phyloP scores from a whole-genome alignment of 2,329 filamentous ascomycete species.

The Colletotrichum paranaense region DNA sequence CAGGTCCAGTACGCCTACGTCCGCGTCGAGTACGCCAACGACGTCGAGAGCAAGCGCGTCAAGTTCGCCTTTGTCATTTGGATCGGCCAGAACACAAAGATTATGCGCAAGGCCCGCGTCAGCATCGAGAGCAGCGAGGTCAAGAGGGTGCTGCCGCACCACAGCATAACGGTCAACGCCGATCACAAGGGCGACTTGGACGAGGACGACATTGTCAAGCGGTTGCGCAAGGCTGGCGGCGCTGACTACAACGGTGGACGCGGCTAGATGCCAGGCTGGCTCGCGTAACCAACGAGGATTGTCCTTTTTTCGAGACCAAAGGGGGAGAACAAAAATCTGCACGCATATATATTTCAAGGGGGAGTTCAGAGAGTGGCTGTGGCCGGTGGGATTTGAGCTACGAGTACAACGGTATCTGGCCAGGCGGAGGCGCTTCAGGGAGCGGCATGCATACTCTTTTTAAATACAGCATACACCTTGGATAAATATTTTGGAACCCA shows the following conservation, averaged over 20 bases:
- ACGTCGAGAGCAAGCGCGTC: conserved; percentile 74
- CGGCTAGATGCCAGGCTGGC: conserved; percentile 50
- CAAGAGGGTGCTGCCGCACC: conserved; percentile 71
- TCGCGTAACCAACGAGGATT: background rate
- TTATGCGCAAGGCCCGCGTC: conserved; percentile 78
- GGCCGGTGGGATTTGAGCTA: conserved; percentile 16
- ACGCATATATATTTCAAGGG: background rate
- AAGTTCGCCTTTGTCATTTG: conserved; percentile 77
- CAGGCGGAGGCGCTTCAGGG: conserved; percentile 31
- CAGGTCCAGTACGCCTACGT: conserved; percentile 76
- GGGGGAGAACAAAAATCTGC: background rate
- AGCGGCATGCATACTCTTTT: conserved; percentile 29
- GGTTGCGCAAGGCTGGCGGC: conserved; percentile 74
- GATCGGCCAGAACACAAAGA: conserved; percentile 73
- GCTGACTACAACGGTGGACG: conserved; percentile 78
- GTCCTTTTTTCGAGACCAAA: background rate
- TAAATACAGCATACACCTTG: conserved; percentile 32
- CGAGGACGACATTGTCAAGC: conserved; percentile 69
- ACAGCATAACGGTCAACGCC: conserved; percentile 74
- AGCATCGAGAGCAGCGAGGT: conserved; percentile 75
- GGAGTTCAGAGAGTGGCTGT: background rate
- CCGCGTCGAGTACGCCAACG: conserved; percentile 77
- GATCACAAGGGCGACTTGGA: conserved; percentile 69
- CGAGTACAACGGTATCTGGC: conserved; percentile 33
- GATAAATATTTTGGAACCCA: conserved; percentile 17